These are phyloP conservation scores for Effrenium voratum DNA, from an alignment of 73 alveolate species.

Conservation along the genomic window DNA sequence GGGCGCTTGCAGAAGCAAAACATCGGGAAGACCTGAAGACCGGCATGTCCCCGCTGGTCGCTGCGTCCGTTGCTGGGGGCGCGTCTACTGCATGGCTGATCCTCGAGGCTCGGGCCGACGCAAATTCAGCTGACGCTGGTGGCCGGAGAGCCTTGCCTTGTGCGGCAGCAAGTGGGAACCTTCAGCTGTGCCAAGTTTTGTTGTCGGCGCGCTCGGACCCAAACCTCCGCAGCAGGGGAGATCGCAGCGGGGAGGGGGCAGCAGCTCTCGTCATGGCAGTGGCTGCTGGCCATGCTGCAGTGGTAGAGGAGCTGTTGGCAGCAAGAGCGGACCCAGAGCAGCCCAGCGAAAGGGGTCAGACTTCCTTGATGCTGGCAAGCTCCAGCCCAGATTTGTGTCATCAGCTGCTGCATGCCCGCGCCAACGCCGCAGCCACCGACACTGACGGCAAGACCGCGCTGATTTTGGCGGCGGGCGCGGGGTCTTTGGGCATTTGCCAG, in stretches of 20 bases:
- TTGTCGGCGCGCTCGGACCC: constrained; percentile 13
- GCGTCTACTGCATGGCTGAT: background rate
- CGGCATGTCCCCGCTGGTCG: constrained; percentile 18
- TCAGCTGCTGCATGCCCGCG: background rate
- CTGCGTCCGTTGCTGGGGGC: background rate
- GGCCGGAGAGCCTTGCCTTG: background rate
- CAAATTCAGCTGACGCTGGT: background rate
- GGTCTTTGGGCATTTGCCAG: background rate
- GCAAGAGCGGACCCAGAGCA: constrained; percentile 21
- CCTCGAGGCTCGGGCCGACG: background rate
- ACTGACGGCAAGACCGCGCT: background rate
- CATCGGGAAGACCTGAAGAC: background rate
- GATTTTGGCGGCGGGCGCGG: constrained; percentile 45
- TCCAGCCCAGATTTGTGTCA: constrained; percentile 5
- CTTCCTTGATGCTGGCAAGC: constrained; percentile 42
- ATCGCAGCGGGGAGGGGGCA: background rate
- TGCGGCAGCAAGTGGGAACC: constrained; percentile 43
- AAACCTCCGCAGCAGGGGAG: constrained; percentile 13
- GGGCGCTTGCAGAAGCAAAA: background rate
- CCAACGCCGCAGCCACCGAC: background rate
- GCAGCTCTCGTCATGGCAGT: constrained; percentile 49
- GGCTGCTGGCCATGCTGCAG: background rate
- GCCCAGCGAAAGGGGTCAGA: constrained; percentile 50
- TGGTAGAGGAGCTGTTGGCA: background rate
- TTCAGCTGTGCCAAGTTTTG: background rate